Conservation (phyloP, 1,284 basidiomycete species). For the Apiotrichum mycotoxinovorans region DNA sequence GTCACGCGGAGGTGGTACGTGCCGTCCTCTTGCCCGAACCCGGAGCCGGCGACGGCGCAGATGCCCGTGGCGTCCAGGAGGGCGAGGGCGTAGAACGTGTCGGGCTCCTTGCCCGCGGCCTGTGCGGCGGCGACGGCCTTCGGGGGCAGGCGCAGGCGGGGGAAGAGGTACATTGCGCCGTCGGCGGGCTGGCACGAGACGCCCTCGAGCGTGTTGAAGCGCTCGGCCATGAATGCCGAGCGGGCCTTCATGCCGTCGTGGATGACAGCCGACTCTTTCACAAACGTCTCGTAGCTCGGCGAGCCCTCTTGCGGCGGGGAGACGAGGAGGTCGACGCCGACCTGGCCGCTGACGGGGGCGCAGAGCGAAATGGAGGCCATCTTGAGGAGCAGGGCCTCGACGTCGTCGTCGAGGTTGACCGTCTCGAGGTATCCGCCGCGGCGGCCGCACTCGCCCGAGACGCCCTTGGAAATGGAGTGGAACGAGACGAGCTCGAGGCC, state of each 20-base stretch:
- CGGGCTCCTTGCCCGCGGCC: constrained; percentile 66
- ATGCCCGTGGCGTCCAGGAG: constrained; percentile 78
- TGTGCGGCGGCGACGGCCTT: constrained; percentile 67
- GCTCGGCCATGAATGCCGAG: constrained; percentile 63
- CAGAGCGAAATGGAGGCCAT: constrained; percentile 82
- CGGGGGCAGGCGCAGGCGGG: constrained; percentile 63
- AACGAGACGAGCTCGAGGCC: constrained; percentile 74
- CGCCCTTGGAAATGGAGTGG: constrained; percentile 89
- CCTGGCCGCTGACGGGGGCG: constrained; percentile 69
- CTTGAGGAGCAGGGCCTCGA: constrained; percentile 80
- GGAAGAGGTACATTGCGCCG: constrained; percentile 81
- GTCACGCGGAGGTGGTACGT: constrained; percentile 80
- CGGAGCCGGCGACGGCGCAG: constrained; percentile 80
- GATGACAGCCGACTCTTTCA: constrained; percentile 69
- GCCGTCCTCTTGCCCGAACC: constrained; percentile 80
- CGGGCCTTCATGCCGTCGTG: constrained; percentile 66
- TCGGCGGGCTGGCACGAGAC: constrained; percentile 74
- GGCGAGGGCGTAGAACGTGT: constrained; percentile 75
- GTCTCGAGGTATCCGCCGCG: constrained; percentile 88
- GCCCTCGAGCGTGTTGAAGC: constrained; percentile 70
- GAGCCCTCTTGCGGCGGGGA: constrained; percentile 70
- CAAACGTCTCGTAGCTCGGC: constrained; percentile 68
- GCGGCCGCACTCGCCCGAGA: constrained; percentile 86
- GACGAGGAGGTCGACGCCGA: constrained; percentile 82
- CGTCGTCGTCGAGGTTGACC: constrained; percentile 67